Conservation (phyloP, 1,284 basidiomycete genomes). For the Ganoderma resinaceum region DNA sequence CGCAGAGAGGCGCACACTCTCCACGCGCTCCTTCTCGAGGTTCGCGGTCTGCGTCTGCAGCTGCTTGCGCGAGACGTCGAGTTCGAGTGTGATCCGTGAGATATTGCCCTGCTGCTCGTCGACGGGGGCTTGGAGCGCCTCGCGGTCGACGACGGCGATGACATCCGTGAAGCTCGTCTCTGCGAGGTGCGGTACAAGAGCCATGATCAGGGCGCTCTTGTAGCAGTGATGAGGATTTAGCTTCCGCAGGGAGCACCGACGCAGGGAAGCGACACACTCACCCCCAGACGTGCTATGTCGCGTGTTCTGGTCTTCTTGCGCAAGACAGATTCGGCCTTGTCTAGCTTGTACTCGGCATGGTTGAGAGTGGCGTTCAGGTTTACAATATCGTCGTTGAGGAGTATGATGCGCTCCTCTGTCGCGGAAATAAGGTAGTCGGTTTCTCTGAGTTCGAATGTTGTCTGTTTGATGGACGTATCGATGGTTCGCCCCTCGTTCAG, state of each 20-base stretch:
- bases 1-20: constrained; percentile 1
- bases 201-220: not conserved
- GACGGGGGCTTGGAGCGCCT: constrained; percentile 1
- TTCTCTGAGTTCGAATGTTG: not conserved
- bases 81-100: constrained; percentile 7
- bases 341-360: constrained; percentile 6
- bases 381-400: constrained; percentile 7
- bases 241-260: too few species aligned
- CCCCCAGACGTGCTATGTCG: constrained; percentile 9
- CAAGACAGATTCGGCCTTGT: constrained; percentile 5
- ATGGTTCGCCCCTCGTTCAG: constrained; percentile 1
- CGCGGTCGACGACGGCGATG: constrained; percentile 3
- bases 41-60: constrained; percentile 6
- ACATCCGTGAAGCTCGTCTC: constrained; percentile 1
- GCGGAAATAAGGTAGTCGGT: not conserved
- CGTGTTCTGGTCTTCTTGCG: constrained; percentile 5
- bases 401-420: constrained; percentile 4
- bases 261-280: not conserved
- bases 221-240: too few species aligned
- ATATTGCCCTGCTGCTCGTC: constrained; percentile 2
- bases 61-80: constrained; percentile 8
- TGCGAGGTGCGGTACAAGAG: not conserved
- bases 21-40: constrained; percentile 10
- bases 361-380: constrained; percentile 4
- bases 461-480: constrained; percentile 9